Evolutionary conservation across 169 alveolate species (phyloP).

Genomic region (Amoebophrya sp.): DNA sequence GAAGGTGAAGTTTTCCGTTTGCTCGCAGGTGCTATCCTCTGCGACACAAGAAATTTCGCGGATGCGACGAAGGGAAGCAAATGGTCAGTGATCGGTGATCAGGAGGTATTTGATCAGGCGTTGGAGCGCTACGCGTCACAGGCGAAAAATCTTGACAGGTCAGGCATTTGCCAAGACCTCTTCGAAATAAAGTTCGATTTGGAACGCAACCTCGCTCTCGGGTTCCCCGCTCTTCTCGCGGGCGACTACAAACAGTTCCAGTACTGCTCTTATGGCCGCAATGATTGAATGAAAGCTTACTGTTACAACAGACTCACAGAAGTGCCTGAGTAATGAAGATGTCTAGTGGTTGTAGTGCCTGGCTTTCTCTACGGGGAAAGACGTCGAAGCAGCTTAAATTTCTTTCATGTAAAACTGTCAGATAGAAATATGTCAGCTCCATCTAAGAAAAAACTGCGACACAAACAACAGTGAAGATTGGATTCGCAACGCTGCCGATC

Average conservation of each 20-base stretch:
- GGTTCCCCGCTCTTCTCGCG: not conserved
- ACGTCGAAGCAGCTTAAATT: too few relatives aligned
- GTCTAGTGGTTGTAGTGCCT: not conserved
- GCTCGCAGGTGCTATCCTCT: not conserved
- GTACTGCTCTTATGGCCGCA: not conserved
- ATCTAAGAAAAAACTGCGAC: too few relatives aligned
- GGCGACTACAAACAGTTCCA: not conserved
- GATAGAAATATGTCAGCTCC: too few relatives aligned
- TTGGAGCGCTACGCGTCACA: too few relatives aligned
- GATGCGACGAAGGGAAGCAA: not conserved
- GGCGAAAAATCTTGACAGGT: too few relatives aligned
- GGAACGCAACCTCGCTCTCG: not conserved
- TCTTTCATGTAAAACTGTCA: too few relatives aligned
- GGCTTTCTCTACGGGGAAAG: too few relatives aligned
- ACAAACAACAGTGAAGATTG: too few relatives aligned
- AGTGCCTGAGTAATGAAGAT: not conserved
- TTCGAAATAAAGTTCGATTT: not conserved
- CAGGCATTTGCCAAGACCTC: not conserved
- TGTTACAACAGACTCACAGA: not conserved
- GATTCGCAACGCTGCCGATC: not conserved
- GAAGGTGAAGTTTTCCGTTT: not conserved
- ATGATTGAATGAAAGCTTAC: not conserved
- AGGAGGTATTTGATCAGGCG: too few relatives aligned
- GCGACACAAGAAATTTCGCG: not conserved
- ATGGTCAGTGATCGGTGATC: too few relatives aligned